phyloP scores from a whole-genome alignment of 352 stramenopile species.

The Pythium oligandrum region DNA sequence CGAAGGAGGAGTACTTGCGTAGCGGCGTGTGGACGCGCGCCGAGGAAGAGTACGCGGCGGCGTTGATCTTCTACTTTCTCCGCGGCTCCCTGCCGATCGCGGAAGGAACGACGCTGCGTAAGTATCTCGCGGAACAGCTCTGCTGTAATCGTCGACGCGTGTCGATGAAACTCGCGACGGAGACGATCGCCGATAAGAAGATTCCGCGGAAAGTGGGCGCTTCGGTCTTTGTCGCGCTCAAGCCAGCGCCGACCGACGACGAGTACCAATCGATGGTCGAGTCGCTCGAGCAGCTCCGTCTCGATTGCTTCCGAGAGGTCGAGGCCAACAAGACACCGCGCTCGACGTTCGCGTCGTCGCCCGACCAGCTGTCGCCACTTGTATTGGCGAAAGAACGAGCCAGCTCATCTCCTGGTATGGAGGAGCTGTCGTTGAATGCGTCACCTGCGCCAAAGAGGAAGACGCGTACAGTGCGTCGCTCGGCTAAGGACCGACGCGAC shows the following conservation, averaged over 20 bases:
- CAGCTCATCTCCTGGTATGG: no score
- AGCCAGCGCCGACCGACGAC: constrained; percentile 26
- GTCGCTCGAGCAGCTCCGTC: constrained; percentile 30
- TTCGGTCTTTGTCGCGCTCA: constrained; percentile 46
- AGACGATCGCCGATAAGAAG: constrained; percentile 46
- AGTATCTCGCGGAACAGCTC: constrained; percentile 63
- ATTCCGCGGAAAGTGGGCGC: constrained; percentile 66
- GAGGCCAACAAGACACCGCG: neutral
- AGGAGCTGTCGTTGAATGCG: no score
- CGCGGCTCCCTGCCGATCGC: constrained; percentile 40
- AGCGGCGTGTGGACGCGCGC: constrained; percentile 57
- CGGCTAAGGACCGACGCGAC: no score
- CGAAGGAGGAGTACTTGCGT: constrained; percentile 25
- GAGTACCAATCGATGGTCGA: constrained; percentile 28
- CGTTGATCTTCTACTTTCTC: constrained; percentile 65
- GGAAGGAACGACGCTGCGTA: constrained; percentile 59
- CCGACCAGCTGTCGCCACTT: no score
- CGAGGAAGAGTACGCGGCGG: constrained; percentile 61
- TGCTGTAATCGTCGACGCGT: constrained; percentile 59
- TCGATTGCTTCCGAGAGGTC: constrained; percentile 29
- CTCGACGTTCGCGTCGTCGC: no score
- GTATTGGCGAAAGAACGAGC: no score
- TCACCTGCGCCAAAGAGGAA: no score
- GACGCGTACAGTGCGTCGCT: no score
- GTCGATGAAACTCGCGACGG: constrained; percentile 72